A percentile compares a stretch with the other conserved stretches of the same genome.
phyloP scores from a whole-genome alignment of 139 green algal species.

The Tetraselmis striata region DNA sequence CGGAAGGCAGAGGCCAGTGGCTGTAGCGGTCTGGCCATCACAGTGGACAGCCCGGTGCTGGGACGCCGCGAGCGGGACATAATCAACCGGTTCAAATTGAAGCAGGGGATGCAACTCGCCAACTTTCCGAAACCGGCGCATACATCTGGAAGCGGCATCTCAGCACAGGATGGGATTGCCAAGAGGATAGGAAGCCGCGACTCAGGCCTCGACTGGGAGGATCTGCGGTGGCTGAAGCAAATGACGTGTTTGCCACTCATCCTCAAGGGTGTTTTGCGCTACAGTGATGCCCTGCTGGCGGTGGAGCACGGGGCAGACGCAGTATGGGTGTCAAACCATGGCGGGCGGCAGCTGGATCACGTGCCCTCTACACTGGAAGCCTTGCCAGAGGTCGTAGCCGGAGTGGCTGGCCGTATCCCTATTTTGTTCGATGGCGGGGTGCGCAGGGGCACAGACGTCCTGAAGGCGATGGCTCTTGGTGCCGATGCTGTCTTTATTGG shows the following conservation, averaged over 20 bases:
- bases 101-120: slow-evolving; percentile 3
- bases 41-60: slow-evolving; percentile 21
- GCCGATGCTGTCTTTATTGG: slow-evolving; percentile 35
- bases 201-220: neutral
- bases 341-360: slow-evolving; percentile 42
- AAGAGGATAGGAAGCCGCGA: slow-evolving; percentile 1
- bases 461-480: slow-evolving; percentile 41
- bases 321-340: slow-evolving; percentile 44
- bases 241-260: slow-evolving; percentile 15
- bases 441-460: slow-evolving; percentile 36
- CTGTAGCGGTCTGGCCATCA: slow-evolving; percentile 14
- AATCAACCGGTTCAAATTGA: slow-evolving; percentile 16
- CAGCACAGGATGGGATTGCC: neutral
- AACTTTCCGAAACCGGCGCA: neutral
- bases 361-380: slow-evolving; percentile 24
- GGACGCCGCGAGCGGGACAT: slow-evolving; percentile 15
- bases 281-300: slow-evolving; percentile 20
- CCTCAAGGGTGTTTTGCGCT: slow-evolving; percentile 19
- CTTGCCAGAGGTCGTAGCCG: slow-evolving; percentile 35
- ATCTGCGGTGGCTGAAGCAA: neutral
- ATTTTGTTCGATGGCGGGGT: slow-evolving; percentile 47
- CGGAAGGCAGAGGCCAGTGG: slow-evolving; percentile 6
- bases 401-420: slow-evolving; percentile 24
- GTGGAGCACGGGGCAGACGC: slow-evolving; percentile 11
- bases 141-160: neutral